These are phyloP conservation scores for Blastobotrys ciferrii DNA, from an alignment of 1,139 yeast species.

Conservation along the genomic window DNA sequence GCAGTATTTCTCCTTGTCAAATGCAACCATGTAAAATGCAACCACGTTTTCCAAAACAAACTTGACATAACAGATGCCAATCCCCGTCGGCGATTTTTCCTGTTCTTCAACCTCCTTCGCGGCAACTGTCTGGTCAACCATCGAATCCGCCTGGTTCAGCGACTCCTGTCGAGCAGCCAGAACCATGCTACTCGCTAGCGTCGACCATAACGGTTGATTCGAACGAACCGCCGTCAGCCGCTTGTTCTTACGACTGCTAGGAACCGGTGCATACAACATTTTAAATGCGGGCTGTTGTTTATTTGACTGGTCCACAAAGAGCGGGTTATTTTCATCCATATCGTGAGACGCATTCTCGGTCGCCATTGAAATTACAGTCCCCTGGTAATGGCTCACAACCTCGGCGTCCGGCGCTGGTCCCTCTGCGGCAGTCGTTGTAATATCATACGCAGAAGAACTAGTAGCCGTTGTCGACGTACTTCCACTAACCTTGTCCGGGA, in stretches of 20 bases:
- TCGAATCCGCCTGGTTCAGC: constrained; percentile 11
- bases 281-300: background rate
- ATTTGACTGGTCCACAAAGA: background rate
- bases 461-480: background rate
- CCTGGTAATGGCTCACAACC: background rate
- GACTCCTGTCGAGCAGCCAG: constrained; percentile 37
- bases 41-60: constrained; percentile 35
- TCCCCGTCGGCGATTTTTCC: constrained; percentile 3
- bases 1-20: constrained; percentile 22
- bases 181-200: constrained; percentile 38
- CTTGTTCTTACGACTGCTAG: constrained; percentile 27
- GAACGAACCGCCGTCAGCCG: constrained; percentile 31
- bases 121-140: constrained; percentile 6
- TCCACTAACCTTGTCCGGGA: constrained; percentile 23
- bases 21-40: constrained; percentile 32
- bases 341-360: background rate
- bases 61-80: constrained; percentile 27
- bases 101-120: constrained; percentile 7
- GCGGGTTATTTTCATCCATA: constrained; percentile 1
- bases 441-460: background rate
- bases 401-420: background rate
- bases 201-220: constrained; percentile 39
- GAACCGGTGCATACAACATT: constrained; percentile 22
- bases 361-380: constrained; percentile 1
- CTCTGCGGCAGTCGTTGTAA: background rate